Conservation (phyloP, 2,329 filamentous ascomycete species). For the Ophiosphaerella korrae region DNA sequence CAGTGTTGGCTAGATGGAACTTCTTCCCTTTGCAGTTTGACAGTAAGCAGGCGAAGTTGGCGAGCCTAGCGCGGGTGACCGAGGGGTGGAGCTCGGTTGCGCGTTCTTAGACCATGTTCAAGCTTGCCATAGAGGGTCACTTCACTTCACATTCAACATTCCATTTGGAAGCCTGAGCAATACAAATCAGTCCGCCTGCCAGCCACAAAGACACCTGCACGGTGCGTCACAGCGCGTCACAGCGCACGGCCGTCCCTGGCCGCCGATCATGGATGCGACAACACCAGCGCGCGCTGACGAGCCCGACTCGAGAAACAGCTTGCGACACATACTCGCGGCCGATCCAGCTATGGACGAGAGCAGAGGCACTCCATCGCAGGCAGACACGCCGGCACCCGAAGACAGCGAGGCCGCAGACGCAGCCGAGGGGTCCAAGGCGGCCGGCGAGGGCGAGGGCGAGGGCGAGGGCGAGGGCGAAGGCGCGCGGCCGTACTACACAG, state of each 20-base stretch:
- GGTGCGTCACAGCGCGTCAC: no score
- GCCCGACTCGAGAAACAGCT: conserved; percentile 46
- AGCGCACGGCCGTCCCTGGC: no score
- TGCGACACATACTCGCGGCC: conserved; percentile 46
- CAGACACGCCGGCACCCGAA: conserved; percentile 39
- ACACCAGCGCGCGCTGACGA: conserved; percentile 30
- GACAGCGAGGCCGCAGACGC: conserved; percentile 39
- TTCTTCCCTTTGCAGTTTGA: not conserved
- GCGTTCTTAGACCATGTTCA: no score
- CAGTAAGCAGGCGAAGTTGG: no score
- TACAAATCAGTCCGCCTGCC: no score
- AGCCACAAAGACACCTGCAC: no score
- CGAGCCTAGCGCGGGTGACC: not conserved
- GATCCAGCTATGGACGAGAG: conserved; percentile 45
- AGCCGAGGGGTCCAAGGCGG: conserved; percentile 32
- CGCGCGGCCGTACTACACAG: conserved; percentile 50
- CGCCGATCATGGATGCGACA: conserved; percentile 1
- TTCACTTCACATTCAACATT: no score
- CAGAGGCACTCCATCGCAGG: conserved; percentile 33
- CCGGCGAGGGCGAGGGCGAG: conserved; percentile 34
- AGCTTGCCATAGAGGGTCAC: no score
- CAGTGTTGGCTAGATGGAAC: no score
- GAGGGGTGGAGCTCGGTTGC: no score
- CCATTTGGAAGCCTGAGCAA: no score
- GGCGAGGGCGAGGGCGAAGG: conserved; percentile 33